phyloP scores from a whole-genome alignment of 352 stramenopile genomes.

The Globisporangium yorkense region DNA sequence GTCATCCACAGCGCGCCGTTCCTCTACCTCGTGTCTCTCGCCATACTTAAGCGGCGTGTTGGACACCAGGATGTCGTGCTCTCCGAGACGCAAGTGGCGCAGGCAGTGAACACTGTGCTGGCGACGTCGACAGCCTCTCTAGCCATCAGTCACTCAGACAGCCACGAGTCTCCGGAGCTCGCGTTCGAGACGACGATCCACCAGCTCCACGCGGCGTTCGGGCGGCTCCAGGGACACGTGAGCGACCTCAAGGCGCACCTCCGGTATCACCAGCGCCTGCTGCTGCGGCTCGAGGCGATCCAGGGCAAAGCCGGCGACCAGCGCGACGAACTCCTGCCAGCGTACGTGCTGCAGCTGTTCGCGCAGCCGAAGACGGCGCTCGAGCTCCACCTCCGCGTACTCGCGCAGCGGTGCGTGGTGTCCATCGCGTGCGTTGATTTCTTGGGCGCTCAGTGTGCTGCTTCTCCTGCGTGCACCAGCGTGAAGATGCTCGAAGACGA shows the following conservation, averaged over 20 bases:
- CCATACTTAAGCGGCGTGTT: neutral
- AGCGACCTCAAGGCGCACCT: conserved; percentile 27
- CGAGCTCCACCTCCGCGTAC: conserved; percentile 32
- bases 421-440: neutral
- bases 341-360: conserved; percentile 37
- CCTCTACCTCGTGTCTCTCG: neutral
- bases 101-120: conserved; percentile 10
- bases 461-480: conserved; percentile 11
- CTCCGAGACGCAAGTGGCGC: neutral
- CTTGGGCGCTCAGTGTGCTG: too few relatives aligned
- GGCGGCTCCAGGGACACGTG: conserved; percentile 32
- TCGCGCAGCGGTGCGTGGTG: conserved; percentile 30
- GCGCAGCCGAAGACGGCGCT: conserved; percentile 19
- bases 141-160: neutral
- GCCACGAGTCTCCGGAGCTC: neutral
- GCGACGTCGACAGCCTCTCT: neutral
- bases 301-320: conserved; percentile 22
- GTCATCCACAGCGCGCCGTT: neutral
- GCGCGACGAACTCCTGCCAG: conserved; percentile 26
- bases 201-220: conserved; percentile 35
- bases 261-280: conserved; percentile 34
- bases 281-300: conserved; percentile 24
- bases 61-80: conserved; percentile 5
- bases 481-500: conserved; percentile 57
- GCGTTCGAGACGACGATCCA: conserved; percentile 25